Percentiles rank a stretch among this genome's conserved stretches.
Conservation (phyloP, 2,329 filamentous ascomycete species). For the Chaetomium sp. region DNA sequence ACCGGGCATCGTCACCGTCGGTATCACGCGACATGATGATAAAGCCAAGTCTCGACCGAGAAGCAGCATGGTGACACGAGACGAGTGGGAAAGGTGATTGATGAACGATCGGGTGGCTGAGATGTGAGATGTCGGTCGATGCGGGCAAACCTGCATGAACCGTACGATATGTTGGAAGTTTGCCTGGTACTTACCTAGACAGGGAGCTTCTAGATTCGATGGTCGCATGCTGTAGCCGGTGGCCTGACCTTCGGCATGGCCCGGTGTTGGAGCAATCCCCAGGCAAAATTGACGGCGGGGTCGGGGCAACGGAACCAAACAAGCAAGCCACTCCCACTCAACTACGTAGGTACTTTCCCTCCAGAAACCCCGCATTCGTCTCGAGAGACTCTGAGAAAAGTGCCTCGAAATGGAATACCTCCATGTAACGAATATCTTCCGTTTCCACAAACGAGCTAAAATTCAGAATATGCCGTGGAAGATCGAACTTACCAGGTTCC, state of each 20-base stretch:
- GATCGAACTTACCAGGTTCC: too few species aligned
- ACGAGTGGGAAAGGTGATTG: slow-evolving; percentile 7
- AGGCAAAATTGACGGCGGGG: slow-evolving; percentile 13
- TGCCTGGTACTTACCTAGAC: not conserved
- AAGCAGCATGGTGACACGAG: slow-evolving; percentile 17
- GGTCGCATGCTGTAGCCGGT: not conserved
- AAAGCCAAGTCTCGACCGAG: not conserved
- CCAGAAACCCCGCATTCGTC: too few species aligned
- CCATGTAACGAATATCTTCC: too few species aligned
- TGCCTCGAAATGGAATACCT: too few species aligned
- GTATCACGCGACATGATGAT: slow-evolving; percentile 13
- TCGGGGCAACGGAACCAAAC: slow-evolving; percentile 26
- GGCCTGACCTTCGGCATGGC: slow-evolving; percentile 13
- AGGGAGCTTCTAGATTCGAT: not conserved
- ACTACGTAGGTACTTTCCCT: not conserved
- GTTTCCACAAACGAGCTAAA: too few species aligned
- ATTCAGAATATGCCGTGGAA: too few species aligned
- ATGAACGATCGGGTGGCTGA: not conserved
- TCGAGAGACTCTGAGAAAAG: too few species aligned
- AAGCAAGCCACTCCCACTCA: too few species aligned
- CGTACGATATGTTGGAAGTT: slow-evolving; percentile 1
- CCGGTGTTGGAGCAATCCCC: not conserved
- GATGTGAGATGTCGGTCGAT: slow-evolving; percentile 16
- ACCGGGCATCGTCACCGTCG: slow-evolving; percentile 3
- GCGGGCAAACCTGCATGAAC: slow-evolving; percentile 2